These are phyloP conservation scores for Calonectria henricotiae DNA, from an alignment of 2,329 filamentous ascomycete genomes.

Conservation along the genomic window DNA sequence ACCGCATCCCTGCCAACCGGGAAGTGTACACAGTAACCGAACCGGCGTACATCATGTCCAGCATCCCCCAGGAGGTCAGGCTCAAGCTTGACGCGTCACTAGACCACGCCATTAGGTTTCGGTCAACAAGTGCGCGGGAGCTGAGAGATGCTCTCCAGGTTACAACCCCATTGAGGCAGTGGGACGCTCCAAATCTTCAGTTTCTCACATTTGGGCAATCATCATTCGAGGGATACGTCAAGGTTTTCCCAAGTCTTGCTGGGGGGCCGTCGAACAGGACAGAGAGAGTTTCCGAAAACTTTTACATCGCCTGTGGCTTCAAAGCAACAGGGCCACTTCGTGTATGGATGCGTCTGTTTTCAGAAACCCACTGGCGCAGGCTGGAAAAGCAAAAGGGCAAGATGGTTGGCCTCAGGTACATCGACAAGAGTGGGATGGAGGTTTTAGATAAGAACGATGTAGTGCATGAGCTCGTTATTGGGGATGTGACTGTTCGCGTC, in stretches of 20 bases:
- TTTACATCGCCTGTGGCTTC: slow-evolving; percentile 21
- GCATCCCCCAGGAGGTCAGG: not conserved
- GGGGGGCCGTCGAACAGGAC: not conserved
- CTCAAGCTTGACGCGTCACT: slow-evolving; percentile 6
- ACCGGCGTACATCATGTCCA: not conserved
- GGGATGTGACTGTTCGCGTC: not conserved
- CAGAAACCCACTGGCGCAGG: slow-evolving; percentile 1
- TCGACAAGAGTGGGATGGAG: not conserved
- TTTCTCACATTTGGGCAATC: slow-evolving; percentile 8
- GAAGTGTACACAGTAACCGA: not conserved
- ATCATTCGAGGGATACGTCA: slow-evolving; percentile 13
- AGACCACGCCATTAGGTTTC: not conserved
- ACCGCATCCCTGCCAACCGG: not conserved
- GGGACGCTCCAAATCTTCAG: slow-evolving; percentile 7
- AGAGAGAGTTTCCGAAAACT: not conserved
- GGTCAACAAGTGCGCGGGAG: not conserved
- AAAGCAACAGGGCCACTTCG: not conserved
- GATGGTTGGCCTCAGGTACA: slow-evolving; percentile 6
- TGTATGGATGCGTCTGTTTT: slow-evolving; percentile 6
- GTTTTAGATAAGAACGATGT: slow-evolving; percentile 8
- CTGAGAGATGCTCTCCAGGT: not conserved
- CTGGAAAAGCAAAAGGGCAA: slow-evolving; percentile 8
- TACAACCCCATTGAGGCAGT: not conserved
- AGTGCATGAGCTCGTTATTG: slow-evolving; percentile 3
- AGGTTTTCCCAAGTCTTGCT: not conserved